phyloP scores from a whole-genome alignment of 2,329 filamentous ascomycete species.

The Pseudocercospora crystallina region DNA sequence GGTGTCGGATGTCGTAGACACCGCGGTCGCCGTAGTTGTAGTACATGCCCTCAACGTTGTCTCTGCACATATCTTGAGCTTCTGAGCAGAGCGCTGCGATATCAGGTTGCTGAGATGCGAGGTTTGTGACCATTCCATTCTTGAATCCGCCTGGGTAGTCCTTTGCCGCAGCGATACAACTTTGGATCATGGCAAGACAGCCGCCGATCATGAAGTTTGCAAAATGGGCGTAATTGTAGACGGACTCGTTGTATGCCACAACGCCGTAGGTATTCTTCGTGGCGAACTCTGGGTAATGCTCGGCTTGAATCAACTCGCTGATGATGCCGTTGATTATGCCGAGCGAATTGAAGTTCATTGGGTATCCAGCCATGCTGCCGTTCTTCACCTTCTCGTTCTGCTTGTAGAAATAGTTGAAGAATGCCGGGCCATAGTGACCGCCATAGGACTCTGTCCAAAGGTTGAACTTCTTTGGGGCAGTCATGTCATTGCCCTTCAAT shows the following conservation, averaged over 20 bases:
- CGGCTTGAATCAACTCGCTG: conserved; percentile 52
- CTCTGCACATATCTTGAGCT: conserved; percentile 58
- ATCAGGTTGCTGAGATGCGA: conserved; percentile 48
- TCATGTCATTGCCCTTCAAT: conserved; percentile 46
- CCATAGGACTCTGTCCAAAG: conserved; percentile 35
- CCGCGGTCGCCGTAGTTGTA: conserved; percentile 54
- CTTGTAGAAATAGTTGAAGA: conserved; percentile 32
- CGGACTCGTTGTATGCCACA: conserved; percentile 54
- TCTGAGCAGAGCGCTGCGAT: conserved; percentile 51
- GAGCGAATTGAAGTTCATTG: conserved; percentile 33
- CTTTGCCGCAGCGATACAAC: conserved; percentile 51
- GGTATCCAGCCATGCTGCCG: conserved; percentile 37
- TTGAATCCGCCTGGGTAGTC: conserved; percentile 29
- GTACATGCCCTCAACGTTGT: conserved; percentile 56
- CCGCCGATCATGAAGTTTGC: conserved; percentile 50
- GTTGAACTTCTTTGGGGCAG: conserved; percentile 42
- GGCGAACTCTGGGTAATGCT: conserved; percentile 59
- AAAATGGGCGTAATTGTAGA: conserved; percentile 59
- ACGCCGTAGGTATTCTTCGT: conserved; percentile 58
- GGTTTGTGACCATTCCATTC: conserved; percentile 25
- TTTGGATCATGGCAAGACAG: conserved; percentile 50
- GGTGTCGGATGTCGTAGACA: conserved; percentile 61
- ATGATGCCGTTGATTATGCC: conserved; percentile 58
- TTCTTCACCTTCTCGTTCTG: conserved; percentile 38
- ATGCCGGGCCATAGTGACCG: conserved; percentile 32